Percentiles rank a stretch among this genome's conserved stretches.
Conservation (phyloP, 345 rosid species). For the Salix caprea region DNA sequence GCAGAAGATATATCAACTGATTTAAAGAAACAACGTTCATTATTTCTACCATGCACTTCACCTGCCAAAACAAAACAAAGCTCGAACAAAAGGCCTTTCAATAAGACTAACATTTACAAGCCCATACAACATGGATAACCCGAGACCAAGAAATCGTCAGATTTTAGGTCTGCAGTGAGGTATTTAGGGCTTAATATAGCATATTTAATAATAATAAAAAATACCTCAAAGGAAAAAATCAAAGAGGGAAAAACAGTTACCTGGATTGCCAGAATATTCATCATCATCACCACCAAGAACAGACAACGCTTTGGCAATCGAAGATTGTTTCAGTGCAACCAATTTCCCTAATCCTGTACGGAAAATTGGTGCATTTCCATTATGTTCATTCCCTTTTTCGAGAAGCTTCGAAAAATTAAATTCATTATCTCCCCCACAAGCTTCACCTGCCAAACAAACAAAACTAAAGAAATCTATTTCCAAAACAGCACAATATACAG, state of each 20-base stretch:
- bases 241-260: too few relatives aligned
- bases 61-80: too few relatives aligned
- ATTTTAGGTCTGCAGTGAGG: too few relatives aligned
- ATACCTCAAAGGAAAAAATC: too few relatives aligned
- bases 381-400: conserved; percentile 20
- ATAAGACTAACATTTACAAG: too few relatives aligned
- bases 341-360: conserved; percentile 61
- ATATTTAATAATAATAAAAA: too few relatives aligned
- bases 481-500: not conserved
- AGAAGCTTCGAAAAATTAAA: conserved; percentile 36
- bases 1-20: conserved; percentile 57
- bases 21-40: conserved; percentile 30
- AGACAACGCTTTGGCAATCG: conserved; percentile 54
- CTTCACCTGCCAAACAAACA: conserved; percentile 31
- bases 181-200: too few relatives aligned
- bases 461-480: not conserved
- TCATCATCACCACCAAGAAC: conserved; percentile 38
- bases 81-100: too few relatives aligned
- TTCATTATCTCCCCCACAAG: conserved; percentile 17
- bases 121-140: too few relatives aligned
- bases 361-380: conserved; percentile 44
- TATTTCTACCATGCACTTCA: conserved; percentile 13
- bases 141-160: too few relatives aligned
- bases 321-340: conserved; percentile 55
- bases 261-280: too few relatives aligned